Conservation (phyloP, 1,284 basidiomycete genomes). For the Sutorius eximius region DNA sequence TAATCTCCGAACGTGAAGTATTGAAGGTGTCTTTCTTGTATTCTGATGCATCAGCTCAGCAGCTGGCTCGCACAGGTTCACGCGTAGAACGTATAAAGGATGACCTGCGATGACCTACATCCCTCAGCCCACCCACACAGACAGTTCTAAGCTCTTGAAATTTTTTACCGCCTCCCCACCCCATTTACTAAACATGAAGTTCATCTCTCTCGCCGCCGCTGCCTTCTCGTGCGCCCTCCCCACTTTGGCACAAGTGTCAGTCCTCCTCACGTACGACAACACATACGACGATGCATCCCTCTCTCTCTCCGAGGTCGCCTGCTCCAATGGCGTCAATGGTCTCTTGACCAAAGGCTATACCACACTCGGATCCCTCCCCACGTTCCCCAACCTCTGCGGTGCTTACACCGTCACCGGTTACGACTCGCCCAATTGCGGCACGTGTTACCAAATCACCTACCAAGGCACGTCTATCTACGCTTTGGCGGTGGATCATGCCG, state of each 20-base stretch:
- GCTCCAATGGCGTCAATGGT: constrained; percentile 47
- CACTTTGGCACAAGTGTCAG: constrained; percentile 7
- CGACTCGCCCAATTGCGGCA: constrained; percentile 35
- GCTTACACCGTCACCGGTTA: constrained; percentile 37
- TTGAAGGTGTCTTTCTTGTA: too few species aligned
- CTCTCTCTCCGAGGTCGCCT: constrained; percentile 42
- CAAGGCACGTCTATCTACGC: too few species aligned
- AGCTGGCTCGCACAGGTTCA: too few species aligned
- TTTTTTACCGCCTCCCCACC: background rate
- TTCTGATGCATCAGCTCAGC: too few species aligned
- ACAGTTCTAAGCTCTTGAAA: background rate
- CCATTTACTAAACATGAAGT: constrained; percentile 21
- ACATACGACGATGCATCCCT: constrained; percentile 41
- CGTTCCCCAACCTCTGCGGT: constrained; percentile 55
- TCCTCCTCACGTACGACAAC: constrained; percentile 31
- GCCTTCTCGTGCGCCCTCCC: constrained; percentile 19
- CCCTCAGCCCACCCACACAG: background rate
- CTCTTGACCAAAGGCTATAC: constrained; percentile 45
- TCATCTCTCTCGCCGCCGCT: constrained; percentile 12
- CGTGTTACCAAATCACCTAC: constrained; percentile 37
- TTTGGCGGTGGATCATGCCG: too few species aligned
- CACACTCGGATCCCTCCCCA: constrained; percentile 48
- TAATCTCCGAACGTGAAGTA: background rate
- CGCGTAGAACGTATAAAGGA: constrained; percentile 16
- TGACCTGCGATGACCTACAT: background rate